Conservation (phyloP, 192 early-diverging fungal species). For the Backusella tarrabulga region DNA sequence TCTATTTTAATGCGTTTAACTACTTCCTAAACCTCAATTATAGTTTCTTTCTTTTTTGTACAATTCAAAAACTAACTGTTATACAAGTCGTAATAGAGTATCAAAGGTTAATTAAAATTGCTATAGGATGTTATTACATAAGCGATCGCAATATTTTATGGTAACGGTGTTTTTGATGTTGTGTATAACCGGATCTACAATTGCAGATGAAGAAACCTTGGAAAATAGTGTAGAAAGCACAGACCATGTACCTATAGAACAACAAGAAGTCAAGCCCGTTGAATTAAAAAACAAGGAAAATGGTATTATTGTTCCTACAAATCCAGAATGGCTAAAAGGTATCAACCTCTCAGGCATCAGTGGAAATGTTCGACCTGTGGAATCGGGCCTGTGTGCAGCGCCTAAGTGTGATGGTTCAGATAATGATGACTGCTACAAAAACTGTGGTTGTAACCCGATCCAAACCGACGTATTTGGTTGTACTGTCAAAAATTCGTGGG, state of each 20-base stretch:
- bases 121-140: not conserved
- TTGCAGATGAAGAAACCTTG: not conserved
- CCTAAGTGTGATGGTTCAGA: slow-evolving; percentile 34
- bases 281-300: slow-evolving; percentile 1
- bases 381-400: slow-evolving; percentile 24
- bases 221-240: not conserved
- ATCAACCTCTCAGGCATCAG: not conserved
- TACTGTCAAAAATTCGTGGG: slow-evolving; percentile 20
- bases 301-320: not conserved
- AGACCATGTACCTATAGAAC: not conserved
- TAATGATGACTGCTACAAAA: slow-evolving; percentile 35
- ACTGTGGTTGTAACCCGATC: slow-evolving; percentile 28
- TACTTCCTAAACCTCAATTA: not conserved
- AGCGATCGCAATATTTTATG: not conserved
- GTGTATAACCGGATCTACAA: not conserved
- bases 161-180: not conserved
- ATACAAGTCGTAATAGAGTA: not conserved
- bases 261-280: not conserved
- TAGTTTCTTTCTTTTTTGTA: not conserved
- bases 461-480: slow-evolving; percentile 32
- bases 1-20: not conserved
- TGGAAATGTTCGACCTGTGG: slow-evolving; percentile 19
- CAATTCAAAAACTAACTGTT: not conserved
- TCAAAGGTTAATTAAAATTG: not conserved
- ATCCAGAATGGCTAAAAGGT: slow-evolving; percentile 6